phyloP scores from a whole-genome alignment of 2,329 filamentous ascomycete species.

The Zalaria sp. region DNA sequence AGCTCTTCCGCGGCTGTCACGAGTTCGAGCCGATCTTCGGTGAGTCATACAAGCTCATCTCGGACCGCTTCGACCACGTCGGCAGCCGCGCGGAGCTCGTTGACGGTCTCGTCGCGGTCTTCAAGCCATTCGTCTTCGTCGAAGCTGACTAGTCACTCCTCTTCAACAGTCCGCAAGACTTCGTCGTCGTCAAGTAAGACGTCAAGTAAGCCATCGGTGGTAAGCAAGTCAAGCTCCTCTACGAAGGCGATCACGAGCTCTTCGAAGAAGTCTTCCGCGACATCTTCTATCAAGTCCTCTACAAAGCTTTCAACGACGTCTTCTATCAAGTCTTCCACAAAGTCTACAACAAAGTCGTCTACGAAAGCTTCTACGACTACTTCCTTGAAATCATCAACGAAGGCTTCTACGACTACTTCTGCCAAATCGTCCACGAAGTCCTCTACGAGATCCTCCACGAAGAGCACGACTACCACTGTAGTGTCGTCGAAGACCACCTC shows the following conservation, averaged over 20 bases:
- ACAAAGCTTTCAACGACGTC: neutral
- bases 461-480: neutral
- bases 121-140: neutral
- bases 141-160: too few relatives aligned
- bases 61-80: neutral
- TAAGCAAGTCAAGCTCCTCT: neutral
- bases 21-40: neutral
- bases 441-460: neutral
- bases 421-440: neutral
- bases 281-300: neutral
- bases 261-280: neutral
- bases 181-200: too few relatives aligned
- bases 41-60: neutral
- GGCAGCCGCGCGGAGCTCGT: neutral
- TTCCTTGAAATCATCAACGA: neutral
- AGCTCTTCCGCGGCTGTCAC: too few relatives aligned
- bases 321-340: neutral
- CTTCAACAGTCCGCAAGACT: too few relatives aligned
- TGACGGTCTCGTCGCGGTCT: neutral
- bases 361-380: neutral
- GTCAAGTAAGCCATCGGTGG: neutral
- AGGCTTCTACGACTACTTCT: neutral
- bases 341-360: neutral
- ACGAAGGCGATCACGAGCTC: conserved; percentile 1
- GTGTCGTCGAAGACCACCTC: neutral